Conservation (phyloP, 2,329 filamentous ascomycete genomes). For the Arthrobotrys sphaeroides region DNA sequence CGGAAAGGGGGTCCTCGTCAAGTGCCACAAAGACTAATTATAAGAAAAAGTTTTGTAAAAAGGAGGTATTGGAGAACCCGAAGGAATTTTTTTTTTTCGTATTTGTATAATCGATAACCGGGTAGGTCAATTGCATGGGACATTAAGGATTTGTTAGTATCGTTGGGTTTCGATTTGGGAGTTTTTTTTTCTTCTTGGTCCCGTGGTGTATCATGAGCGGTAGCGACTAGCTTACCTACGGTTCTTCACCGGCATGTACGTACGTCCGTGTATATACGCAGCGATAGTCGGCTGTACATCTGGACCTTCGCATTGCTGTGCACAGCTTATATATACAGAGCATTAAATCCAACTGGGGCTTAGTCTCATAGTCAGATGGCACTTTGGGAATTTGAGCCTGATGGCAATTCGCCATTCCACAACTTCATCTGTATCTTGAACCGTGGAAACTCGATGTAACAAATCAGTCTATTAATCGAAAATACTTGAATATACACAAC, state of each 20-base stretch:
- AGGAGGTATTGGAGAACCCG: too few relatives aligned
- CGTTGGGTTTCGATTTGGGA: neutral
- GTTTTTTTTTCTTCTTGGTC: neutral
- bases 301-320: neutral
- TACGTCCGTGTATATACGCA: neutral
- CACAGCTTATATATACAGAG: too few relatives aligned
- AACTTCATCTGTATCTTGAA: neutral
- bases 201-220: neutral
- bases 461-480: neutral
- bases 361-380: too few relatives aligned
- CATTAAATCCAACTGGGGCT: too few relatives aligned
- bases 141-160: too few relatives aligned
- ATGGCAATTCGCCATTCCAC: too few relatives aligned
- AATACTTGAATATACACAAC: neutral
- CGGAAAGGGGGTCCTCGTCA: slow-evolving; percentile 39
- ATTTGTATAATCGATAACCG: neutral
- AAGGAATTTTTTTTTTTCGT: neutral
- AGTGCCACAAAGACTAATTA: slow-evolving; percentile 40
- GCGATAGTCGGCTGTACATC: too few relatives aligned
- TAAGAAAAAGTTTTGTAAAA: too few relatives aligned
- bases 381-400: too few relatives aligned
- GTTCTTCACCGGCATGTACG: neutral
- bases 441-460: neutral
- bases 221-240: neutral
- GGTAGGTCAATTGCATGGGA: too few relatives aligned